A percentile compares a stretch with the other conserved stretches of the same genome.
These are phyloP conservation scores for Quillaja saponaria DNA, from an alignment of 306 rosid species.

Conservation along the genomic window DNA sequence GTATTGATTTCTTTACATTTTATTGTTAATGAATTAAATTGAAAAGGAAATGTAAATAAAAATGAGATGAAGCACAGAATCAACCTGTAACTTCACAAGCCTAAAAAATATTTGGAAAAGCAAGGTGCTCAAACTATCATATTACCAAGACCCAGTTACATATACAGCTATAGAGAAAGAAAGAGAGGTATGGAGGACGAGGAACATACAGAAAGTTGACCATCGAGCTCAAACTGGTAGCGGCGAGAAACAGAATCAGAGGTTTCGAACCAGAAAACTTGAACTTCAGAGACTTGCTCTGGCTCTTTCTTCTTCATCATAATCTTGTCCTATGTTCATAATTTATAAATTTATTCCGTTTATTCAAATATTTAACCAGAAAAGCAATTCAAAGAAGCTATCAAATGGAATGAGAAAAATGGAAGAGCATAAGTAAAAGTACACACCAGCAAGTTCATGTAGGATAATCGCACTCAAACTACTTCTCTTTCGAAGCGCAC, in stretches of 20 bases:
- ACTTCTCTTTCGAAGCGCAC: too few species aligned
- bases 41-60: not conserved
- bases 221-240: conserved; percentile 56
- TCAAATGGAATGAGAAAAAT: not conserved
- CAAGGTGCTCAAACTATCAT: not conserved
- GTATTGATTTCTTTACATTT: too few species aligned
- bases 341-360: too few species aligned
- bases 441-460: conserved; percentile 49
- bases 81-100: too few species aligned
- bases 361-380: not conserved
- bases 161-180: not conserved
- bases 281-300: conserved; percentile 37
- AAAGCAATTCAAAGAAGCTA: not conserved
- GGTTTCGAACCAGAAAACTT: conserved; percentile 66
- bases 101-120: too few species aligned
- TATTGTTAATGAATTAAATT: too few species aligned
- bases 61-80: not conserved
- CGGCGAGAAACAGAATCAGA: conserved; percentile 60
- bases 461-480: too few species aligned
- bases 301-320: conserved; percentile 47
- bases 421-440: not conserved
- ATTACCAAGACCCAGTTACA: not conserved
- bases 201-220: conserved; percentile 65
- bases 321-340: conserved; percentile 49
- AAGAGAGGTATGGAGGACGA: not conserved